Evolutionary conservation across 2,329 filamentous ascomycete species (phyloP).

Genomic region (Lasiodiplodia gonubiensis): DNA sequence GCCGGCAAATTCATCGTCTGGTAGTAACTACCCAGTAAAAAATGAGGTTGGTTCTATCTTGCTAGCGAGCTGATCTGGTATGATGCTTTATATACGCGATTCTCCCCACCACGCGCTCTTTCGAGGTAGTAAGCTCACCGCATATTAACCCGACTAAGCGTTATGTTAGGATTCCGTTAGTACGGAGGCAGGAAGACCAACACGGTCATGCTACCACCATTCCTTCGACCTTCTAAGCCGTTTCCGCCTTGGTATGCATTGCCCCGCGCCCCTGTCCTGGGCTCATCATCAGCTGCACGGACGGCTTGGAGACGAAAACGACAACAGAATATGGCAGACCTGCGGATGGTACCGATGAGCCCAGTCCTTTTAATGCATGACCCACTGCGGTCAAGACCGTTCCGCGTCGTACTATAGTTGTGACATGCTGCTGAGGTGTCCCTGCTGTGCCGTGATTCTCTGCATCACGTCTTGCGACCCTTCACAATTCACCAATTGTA

Average conservation of each 20-base stretch:
- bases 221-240: too few species aligned
- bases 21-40: background rate
- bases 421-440: background rate
- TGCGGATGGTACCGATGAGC: background rate
- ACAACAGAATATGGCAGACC: background rate
- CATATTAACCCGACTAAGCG: background rate
- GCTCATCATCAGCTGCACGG: too few species aligned
- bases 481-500: background rate
- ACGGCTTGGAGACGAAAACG: background rate
- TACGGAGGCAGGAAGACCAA: background rate
- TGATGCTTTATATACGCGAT: background rate
- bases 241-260: too few species aligned
- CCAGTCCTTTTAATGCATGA: background rate
- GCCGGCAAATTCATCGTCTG: background rate
- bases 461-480: background rate
- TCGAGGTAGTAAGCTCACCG: background rate
- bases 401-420: background rate
- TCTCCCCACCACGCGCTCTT: background rate
- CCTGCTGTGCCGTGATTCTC: background rate
- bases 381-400: background rate
- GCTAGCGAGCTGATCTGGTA: background rate
- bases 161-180: background rate
- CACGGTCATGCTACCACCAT: background rate
- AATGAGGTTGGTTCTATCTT: background rate
- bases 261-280: too few species aligned